Conservation (phyloP, 106 monocot species). For the Dendrobium chrysotoxum region DNA sequence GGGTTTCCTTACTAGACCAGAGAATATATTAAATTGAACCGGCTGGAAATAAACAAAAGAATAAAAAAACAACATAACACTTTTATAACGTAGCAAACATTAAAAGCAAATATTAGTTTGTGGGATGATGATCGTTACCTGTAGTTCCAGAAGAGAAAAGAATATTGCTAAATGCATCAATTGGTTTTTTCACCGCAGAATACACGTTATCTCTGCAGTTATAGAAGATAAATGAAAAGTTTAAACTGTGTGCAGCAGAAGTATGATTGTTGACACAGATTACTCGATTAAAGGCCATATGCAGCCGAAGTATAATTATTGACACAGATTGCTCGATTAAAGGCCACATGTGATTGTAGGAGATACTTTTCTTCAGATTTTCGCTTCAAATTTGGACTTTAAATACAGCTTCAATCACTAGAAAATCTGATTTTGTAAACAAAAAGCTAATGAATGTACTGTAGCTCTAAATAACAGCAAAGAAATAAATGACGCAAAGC, state of each 20-base stretch:
- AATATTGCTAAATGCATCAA: conserved; percentile 77
- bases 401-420: not conserved
- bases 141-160: conserved; percentile 98
- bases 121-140: conserved; percentile 31
- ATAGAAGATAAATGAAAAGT: conserved; percentile 2
- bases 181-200: conserved; percentile 51
- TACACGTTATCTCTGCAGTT: conserved; percentile 44
- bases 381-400: not conserved
- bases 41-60: not conserved
- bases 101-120: conserved; percentile 1
- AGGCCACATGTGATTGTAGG: not conserved
- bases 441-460: not conserved
- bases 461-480: not conserved
- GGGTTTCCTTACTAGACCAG: not conserved
- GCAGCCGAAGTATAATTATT: too few species aligned
- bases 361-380: not conserved
- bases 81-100: not conserved
- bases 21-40: not conserved
- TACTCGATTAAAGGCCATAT: too few species aligned
- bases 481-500: not conserved
- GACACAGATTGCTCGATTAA: not conserved
- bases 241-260: not conserved
- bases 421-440: not conserved
- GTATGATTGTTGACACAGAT: too few species aligned
- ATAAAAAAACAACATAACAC: not conserved